Conservation (phyloP, 352 stramenopile genomes). For the Globisporangium megalacanthum region DNA sequence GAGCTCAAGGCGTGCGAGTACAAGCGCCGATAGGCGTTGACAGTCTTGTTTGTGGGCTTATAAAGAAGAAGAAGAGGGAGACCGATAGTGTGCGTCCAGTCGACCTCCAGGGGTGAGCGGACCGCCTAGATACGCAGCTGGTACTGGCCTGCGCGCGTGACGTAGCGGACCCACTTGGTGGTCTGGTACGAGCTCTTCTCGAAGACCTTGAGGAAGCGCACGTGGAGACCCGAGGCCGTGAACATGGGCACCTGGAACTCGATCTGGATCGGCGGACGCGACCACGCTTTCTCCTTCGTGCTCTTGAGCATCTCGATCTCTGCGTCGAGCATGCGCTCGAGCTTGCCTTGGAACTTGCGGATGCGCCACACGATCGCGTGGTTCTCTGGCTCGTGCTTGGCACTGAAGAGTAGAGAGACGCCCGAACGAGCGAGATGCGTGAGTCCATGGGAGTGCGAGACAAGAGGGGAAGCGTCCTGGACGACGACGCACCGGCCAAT, state of each 20-base stretch:
- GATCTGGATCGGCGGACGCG: constrained; percentile 93
- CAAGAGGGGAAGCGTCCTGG: background rate
- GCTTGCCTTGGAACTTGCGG: constrained; percentile 95
- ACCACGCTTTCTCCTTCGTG: constrained; percentile 96
- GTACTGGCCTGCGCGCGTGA: constrained; percentile 96
- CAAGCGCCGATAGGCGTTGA: constrained; percentile 55
- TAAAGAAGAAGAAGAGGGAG: background rate
- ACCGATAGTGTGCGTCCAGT: background rate
- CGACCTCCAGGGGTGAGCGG: background rate
- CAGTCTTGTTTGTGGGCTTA: background rate
- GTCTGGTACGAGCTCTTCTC: constrained; percentile 98
- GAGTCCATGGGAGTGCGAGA: background rate
- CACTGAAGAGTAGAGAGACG: constrained; percentile 30
- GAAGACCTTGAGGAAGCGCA: constrained; percentile 98
- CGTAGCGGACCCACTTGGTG: constrained; percentile 98
- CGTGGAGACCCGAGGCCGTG: constrained; percentile 95
- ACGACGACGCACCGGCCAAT: constrained; percentile 64
- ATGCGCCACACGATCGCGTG: constrained; percentile 98
- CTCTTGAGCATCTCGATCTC: constrained; percentile 97
- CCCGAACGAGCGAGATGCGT: background rate
- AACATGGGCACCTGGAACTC: constrained; percentile 99
- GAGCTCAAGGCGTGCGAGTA: constrained; percentile 85
- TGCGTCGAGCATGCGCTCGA: constrained; percentile 93
- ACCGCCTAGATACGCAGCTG: constrained; percentile 93
- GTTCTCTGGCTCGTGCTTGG: constrained; percentile 97